phyloP scores from a whole-genome alignment of 345 rosid species.

The Clausena lansium region DNA sequence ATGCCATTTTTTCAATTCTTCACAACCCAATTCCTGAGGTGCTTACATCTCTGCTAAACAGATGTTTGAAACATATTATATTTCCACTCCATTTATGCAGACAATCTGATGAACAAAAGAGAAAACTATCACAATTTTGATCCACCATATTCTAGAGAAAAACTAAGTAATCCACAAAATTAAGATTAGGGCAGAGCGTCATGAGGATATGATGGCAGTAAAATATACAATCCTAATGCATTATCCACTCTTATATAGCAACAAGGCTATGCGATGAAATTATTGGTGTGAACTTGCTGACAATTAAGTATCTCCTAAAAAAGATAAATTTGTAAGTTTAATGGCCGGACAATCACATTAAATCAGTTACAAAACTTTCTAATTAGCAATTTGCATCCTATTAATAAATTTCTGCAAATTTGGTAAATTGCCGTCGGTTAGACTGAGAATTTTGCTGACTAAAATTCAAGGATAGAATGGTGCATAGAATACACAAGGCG shows the following conservation, averaged over 20 bases:
- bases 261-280: background rate
- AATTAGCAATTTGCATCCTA: background rate
- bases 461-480: background rate
- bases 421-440: background rate
- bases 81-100: constrained; percentile 7
- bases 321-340: background rate
- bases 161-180: background rate
- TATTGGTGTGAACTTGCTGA: background rate
- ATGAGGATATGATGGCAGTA: background rate
- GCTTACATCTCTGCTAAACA: background rate
- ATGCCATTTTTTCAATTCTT: constrained; percentile 3
- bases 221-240: background rate
- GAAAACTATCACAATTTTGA: constrained; percentile 1
- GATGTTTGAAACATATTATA: background rate
- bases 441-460: background rate
- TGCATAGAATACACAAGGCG: background rate
- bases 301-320: background rate
- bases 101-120: constrained; percentile 16
- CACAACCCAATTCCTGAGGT: background rate
- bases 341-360: background rate
- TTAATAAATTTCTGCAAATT: background rate
- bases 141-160: background rate
- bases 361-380: background rate
- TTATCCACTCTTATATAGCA: background rate
- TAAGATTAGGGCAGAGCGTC: background rate